phyloP scores from a whole-genome alignment of 495 filamentous ascomycete species.

The Penicillium parvum region DNA sequence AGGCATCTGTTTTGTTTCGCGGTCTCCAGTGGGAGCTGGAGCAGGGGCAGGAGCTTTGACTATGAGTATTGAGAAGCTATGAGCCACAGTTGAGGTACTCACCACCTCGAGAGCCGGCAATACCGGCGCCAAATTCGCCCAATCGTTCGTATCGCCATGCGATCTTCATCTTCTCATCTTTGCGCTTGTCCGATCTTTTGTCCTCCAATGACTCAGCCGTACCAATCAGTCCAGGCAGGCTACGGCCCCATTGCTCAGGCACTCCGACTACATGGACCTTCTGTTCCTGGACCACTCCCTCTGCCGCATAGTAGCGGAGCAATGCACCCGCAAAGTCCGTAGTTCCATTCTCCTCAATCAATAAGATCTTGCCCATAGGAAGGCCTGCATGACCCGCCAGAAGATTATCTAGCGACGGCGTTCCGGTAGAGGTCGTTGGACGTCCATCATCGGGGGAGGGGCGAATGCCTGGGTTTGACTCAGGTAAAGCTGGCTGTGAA shows the following conservation, averaged over 20 bases:
- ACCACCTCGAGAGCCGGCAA: constrained; percentile 52
- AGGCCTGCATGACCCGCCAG: constrained; percentile 88
- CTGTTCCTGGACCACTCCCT: constrained; percentile 90
- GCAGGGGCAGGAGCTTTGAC: constrained; percentile 17
- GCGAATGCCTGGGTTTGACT: constrained; percentile 62
- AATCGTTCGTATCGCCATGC: constrained; percentile 94
- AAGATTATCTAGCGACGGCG: constrained; percentile 75
- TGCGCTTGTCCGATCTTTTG: constrained; percentile 34
- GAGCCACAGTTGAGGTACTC: constrained; percentile 14
- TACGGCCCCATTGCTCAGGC: constrained; percentile 72
- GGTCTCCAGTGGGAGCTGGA: constrained; percentile 24
- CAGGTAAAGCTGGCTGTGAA: constrained; percentile 33
- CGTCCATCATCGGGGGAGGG: constrained; percentile 88
- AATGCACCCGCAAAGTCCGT: constrained; percentile 89
- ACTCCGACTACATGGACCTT: constrained; percentile 79
- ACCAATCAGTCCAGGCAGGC: constrained; percentile 69
- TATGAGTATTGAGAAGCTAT: constrained; percentile 14
- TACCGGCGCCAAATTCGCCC: constrained; percentile 56
- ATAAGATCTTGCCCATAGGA: constrained; percentile 69
- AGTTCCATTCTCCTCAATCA: constrained; percentile 90
- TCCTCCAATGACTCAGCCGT: constrained; percentile 44
- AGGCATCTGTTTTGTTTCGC: constrained; percentile 21
- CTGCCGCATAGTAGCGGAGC: constrained; percentile 85
- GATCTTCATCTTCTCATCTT: constrained; percentile 88
- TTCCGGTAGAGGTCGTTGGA: constrained; percentile 86